A percentile compares a stretch with the other conserved stretches of the same genome.
phyloP scores from a whole-genome alignment of 345 rosid species.

The Laguncularia racemosa region DNA sequence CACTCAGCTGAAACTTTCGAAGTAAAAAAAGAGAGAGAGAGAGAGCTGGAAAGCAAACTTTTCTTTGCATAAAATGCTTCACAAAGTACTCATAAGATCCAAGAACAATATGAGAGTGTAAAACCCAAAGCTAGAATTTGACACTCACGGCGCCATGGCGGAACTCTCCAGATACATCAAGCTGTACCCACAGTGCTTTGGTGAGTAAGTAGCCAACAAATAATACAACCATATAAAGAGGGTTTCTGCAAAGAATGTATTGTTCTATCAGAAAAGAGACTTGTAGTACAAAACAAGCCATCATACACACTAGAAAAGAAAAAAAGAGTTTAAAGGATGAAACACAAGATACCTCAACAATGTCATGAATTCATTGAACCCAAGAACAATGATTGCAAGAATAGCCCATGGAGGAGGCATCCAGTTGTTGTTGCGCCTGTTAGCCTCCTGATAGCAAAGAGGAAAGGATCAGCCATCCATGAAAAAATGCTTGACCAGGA shows the following conservation, averaged over 20 bases:
- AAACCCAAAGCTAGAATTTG: too few relatives aligned
- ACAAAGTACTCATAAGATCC: too few relatives aligned
- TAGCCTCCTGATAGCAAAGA: constrained; percentile 75
- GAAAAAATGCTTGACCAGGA: neutral
- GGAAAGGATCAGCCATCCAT: neutral
- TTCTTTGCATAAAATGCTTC: too few relatives aligned
- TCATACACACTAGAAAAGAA: neutral
- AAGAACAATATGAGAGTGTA: too few relatives aligned
- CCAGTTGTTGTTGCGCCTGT: constrained; percentile 90
- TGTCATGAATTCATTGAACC: constrained; percentile 98
- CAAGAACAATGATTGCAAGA: constrained; percentile 67
- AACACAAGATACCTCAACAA: constrained; percentile 59
- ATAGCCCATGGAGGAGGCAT: constrained; percentile 99
- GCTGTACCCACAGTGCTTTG: constrained; percentile 96
- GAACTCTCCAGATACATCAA: constrained; percentile 81
- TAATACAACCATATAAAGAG: constrained; percentile 62
- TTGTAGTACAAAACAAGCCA: neutral
- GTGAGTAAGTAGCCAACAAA: constrained; percentile 62
- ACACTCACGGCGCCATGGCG: constrained; percentile 80
- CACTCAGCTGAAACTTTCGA: too few relatives aligned
- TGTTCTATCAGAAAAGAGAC: neutral
- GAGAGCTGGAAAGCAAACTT: too few relatives aligned
- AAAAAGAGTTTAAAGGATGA: constrained; percentile 3
- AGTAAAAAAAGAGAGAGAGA: too few relatives aligned
- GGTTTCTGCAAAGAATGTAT: constrained; percentile 63